These are phyloP conservation scores for Gypsophila paniculata DNA, from an alignment of 179 eudicot species.

Conservation along the genomic window DNA sequence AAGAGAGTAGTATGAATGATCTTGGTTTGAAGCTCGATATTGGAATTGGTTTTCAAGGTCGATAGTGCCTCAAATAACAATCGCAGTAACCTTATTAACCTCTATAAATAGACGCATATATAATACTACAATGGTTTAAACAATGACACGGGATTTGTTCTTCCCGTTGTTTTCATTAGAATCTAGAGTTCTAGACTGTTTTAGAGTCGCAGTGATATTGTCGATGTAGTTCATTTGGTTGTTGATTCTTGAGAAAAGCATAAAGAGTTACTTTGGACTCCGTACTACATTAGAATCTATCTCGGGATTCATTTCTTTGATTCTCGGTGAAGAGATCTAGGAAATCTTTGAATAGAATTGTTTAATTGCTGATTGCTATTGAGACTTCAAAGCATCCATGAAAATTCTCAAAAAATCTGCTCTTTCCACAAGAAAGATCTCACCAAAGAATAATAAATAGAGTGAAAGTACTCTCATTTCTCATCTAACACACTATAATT, in stretches of 20 bases:
- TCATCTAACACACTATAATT: conserved; percentile 11
- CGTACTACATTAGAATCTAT: conserved; percentile 15
- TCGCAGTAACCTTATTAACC: no score
- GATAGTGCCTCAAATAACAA: no score
- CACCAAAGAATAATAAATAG: conserved; percentile 5
- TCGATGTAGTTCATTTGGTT: conserved; percentile 16
- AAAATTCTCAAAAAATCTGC: conserved; percentile 15
- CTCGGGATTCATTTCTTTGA: conserved; percentile 16
- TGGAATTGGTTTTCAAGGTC: no score
- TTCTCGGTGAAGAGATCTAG: conserved; percentile 13
- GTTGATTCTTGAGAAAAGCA: neutral
- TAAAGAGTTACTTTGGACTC: neutral
- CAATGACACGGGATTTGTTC: neutral
- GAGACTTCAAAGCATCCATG: neutral
- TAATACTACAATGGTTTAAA: neutral
- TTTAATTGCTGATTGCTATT: conserved; percentile 13
- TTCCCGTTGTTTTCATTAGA: conserved; percentile 10
- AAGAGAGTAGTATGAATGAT: neutral
- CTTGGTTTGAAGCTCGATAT: no score
- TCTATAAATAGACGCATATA: neutral
- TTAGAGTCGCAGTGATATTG: conserved; percentile 17
- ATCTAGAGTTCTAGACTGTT: no score
- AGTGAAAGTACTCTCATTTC: neutral
- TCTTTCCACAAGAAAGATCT: conserved; percentile 10
- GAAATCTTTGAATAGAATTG: conserved; percentile 15